Conservation (phyloP, 768 basidiomycete species). For the Holtermannia corniformis region DNA sequence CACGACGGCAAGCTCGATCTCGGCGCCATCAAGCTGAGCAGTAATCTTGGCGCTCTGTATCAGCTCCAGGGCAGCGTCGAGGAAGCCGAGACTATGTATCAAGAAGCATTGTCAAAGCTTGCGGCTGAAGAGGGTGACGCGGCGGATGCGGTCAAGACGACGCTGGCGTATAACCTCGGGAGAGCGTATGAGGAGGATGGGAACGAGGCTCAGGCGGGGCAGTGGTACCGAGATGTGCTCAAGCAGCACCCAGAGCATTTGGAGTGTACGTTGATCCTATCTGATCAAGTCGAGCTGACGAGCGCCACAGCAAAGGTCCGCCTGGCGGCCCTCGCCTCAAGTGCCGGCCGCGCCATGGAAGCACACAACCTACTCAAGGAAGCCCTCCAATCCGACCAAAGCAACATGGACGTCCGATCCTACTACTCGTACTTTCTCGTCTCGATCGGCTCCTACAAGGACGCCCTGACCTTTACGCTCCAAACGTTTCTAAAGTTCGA, state of each 20-base stretch:
- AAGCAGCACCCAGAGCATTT: constrained; percentile 90
- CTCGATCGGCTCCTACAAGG: constrained; percentile 50
- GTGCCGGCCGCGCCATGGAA: constrained; percentile 61
- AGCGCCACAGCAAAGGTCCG: constrained; percentile 70
- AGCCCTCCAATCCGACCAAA: constrained; percentile 64
- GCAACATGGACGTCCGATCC: constrained; percentile 78
- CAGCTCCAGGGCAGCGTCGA: constrained; percentile 53
- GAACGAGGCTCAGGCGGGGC: constrained; percentile 61
- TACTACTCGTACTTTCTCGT: constrained; percentile 90
- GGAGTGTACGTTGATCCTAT: constrained; percentile 57
- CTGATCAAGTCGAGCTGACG: neutral
- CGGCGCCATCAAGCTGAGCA: constrained; percentile 59
- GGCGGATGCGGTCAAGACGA: constrained; percentile 53
- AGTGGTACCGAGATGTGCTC: constrained; percentile 78
- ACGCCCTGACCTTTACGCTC: constrained; percentile 82
- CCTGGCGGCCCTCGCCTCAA: constrained; percentile 67
- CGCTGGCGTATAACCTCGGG: constrained; percentile 83
- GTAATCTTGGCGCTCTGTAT: constrained; percentile 67
- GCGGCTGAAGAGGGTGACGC: constrained; percentile 23
- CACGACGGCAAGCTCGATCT: constrained; percentile 13
- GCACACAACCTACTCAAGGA: constrained; percentile 87
- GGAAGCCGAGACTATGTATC: constrained; percentile 33
- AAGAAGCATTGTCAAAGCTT: constrained; percentile 28
- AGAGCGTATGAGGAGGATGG: constrained; percentile 80
- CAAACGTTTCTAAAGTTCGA: constrained; percentile 67